Conservation (phyloP, 1,284 basidiomycete genomes). For the Sphagnurus paluster region DNA sequence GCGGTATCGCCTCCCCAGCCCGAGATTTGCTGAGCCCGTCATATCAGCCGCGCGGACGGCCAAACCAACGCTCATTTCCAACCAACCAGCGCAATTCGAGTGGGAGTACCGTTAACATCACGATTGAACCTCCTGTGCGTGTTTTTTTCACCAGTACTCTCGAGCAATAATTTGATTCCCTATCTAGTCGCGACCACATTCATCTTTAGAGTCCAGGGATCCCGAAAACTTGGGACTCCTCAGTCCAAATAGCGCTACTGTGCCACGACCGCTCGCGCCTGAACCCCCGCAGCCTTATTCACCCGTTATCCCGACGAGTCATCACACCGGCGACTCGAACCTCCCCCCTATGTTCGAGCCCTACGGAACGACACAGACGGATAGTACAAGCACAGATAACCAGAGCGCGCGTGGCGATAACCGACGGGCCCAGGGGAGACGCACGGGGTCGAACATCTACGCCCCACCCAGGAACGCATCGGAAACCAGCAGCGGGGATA, state of each 20-base stretch:
- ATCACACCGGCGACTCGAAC: slow-evolving; percentile 1
- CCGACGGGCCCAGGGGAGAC: neutral
- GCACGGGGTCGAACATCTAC: neutral
- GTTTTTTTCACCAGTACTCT: neutral
- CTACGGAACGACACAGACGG: neutral
- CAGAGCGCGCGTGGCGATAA: neutral
- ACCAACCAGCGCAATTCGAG: slow-evolving; percentile 8
- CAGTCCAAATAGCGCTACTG: slow-evolving; percentile 13
- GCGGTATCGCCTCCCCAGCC: neutral
- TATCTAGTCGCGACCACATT: slow-evolving; percentile 5
- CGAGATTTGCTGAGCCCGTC: neutral
- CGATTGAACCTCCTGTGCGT: slow-evolving; percentile 13
- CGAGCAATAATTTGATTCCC: neutral
- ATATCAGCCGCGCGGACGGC: slow-evolving; percentile 1
- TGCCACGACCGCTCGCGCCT: slow-evolving; percentile 3
- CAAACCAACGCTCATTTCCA: neutral
- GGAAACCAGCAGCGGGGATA: too few relatives aligned
- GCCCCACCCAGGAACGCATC: too few relatives aligned
- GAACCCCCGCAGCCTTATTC: slow-evolving; percentile 4
- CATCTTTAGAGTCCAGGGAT: slow-evolving; percentile 1
- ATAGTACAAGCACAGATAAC: neutral
- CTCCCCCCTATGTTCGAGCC: slow-evolving; percentile 3
- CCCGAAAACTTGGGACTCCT: slow-evolving; percentile 6
- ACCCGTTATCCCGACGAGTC: slow-evolving; percentile 19
- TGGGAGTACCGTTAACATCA: slow-evolving; percentile 14